A percentile compares a stretch with the other conserved stretches of the same genome.
phyloP scores from a whole-genome alignment of 495 filamentous ascomycete species.

The Entonaema liquescens region DNA sequence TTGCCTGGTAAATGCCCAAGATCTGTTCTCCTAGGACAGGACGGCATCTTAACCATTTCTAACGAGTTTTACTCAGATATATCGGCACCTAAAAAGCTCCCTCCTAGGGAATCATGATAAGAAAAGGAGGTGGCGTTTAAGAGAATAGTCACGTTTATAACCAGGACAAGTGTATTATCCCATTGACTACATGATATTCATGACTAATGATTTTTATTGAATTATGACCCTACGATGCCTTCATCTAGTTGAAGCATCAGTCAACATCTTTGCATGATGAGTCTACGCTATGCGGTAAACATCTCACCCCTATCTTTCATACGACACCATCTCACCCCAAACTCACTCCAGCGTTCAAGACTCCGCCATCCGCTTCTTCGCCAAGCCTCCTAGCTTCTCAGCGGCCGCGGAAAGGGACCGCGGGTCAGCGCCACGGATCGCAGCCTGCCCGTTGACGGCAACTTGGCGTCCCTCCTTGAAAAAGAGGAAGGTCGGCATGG shows the following conservation, averaged over 20 bases:
- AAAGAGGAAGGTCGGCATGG: constrained; percentile 86
- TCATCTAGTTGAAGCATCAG: background rate
- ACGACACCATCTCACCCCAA: background rate
- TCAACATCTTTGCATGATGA: background rate
- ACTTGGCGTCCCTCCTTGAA: constrained; percentile 75
- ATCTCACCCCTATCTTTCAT: background rate
- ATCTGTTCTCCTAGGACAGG: too few species aligned
- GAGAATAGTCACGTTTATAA: background rate
- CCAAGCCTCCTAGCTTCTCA: constrained; percentile 47
- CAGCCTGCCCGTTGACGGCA: constrained; percentile 63
- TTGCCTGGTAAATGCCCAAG: too few species aligned
- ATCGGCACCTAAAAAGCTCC: too few species aligned
- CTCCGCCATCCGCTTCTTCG: constrained; percentile 43
- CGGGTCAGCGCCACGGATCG: constrained; percentile 52
- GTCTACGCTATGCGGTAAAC: background rate
- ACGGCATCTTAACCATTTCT: too few species aligned
- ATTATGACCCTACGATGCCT: background rate
- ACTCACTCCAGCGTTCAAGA: background rate
- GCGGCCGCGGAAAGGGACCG: constrained; percentile 42
- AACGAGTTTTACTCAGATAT: too few species aligned
- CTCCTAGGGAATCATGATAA: background rate
- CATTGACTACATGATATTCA: too few species aligned
- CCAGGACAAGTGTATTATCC: background rate
- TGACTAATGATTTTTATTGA: background rate
- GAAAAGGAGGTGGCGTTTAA: background rate